phyloP scores from a whole-genome alignment of 306 rosid species.

The Calophaca sinica region DNA sequence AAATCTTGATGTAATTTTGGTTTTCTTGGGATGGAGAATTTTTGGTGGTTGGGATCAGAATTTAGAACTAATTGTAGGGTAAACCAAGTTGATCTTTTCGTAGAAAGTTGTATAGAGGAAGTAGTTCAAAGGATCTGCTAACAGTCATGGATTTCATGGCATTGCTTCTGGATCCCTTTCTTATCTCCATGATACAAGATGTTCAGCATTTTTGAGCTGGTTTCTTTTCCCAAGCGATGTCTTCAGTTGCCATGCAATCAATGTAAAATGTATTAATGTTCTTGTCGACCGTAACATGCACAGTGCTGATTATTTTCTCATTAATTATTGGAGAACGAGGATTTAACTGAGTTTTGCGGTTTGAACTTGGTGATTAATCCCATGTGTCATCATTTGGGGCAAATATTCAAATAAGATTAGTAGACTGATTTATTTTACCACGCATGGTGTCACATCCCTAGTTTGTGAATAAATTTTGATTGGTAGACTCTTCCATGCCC shows the following conservation, averaged over 20 bases:
- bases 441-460: not conserved
- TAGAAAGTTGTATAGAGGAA: conserved; percentile 39
- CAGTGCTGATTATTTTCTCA: conserved; percentile 23
- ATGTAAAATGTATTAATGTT: not conserved
- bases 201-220: conserved; percentile 30
- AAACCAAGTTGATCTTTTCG: conserved; percentile 22
- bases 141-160: conserved; percentile 32
- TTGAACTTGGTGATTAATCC: not conserved
- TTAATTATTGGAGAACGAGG: conserved; percentile 12
- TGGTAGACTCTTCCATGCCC: not conserved
- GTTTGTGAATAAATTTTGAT: not conserved
- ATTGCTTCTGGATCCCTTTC: conserved; percentile 33
- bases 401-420: not conserved
- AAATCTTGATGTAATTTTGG: conserved; percentile 54
- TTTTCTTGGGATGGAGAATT: conserved; percentile 38
- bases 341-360: not conserved
- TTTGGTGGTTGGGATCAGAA: conserved; percentile 41
- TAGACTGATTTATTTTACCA: not conserved
- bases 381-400: not conserved
- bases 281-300: not conserved
- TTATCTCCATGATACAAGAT: conserved; percentile 17
- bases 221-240: conserved; percentile 9
- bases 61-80: conserved; percentile 39
- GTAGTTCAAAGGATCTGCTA: conserved; percentile 28
- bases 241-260: conserved; percentile 14